Base-by-base conservation (phyloP, 495 filamentous ascomycete species). In the Hypoxylon intermedium region DNA sequence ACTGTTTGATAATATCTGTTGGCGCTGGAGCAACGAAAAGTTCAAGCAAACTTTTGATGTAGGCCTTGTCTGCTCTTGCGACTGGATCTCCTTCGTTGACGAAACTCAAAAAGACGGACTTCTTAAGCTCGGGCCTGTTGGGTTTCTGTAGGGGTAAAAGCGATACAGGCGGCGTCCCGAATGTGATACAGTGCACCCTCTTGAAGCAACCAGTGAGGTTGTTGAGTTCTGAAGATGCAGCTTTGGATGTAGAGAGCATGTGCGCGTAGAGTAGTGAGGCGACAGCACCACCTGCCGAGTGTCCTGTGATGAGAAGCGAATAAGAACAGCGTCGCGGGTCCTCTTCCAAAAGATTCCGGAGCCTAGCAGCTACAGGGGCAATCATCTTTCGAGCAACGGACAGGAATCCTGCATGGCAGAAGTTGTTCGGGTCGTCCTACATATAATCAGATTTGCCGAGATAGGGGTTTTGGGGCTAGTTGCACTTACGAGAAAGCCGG, bases 61-160 rank as follows among this genome's bases (percentile, higher is more conserved):
- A 92, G 0, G 82, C 81, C 70, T 83, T 89, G 64, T 93, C 90
- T 0, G 90, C 90, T 15, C 91, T 73, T 1, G 85, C 75, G 0
- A 95, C 89, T 0, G 89, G 90, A 58, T 95, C 91, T 2, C 91
- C 91, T 63, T 95, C 90, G 65, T 94, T 95, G 58, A 92, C 75
- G 66, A 95, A 91, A 13, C 83, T 84, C 24, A 88, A 74, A 71
- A 94, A 94, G 2, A 91, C 63, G 19, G 83, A 90, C 55, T 87
- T 89, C 16, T 77, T 74, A 24, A 83, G 71, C 3, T 71, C 67
- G 0, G 74, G 64, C n/a, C 71, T 71, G 1, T 57, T 44, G 0
- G 89, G 86, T 43, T 82, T 86, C 20, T 78, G 73, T 0, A 94
- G 71, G 0, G 90, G 89, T 0, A 87, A 77, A 6, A 91, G 73